These are phyloP conservation scores for Sarcodon sp. DNA, from an alignment of 768 basidiomycete species.

Conservation along the genomic window DNA sequence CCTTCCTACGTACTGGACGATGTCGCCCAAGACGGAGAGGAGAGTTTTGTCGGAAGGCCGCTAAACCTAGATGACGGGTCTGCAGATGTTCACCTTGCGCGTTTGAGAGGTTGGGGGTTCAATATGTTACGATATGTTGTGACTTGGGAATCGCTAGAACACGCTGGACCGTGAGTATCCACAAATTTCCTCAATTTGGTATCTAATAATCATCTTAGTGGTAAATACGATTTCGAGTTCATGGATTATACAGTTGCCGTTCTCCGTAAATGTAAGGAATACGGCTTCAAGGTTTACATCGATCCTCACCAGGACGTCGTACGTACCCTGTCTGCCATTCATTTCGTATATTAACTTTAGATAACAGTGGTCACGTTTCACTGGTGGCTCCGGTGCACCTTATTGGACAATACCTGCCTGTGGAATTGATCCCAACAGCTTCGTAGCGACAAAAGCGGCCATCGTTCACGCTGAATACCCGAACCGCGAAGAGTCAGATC, in stretches of 20 bases:
- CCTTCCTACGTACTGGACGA: slow-evolving; percentile 61
- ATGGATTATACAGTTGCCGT: slow-evolving; percentile 87
- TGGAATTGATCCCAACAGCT: slow-evolving; percentile 76
- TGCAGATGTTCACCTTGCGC: slow-evolving; percentile 73
- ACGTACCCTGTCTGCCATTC: slow-evolving; percentile 18
- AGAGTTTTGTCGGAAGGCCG: slow-evolving; percentile 66
- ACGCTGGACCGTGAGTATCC: slow-evolving; percentile 83
- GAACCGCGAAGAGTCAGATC: slow-evolving; percentile 42
- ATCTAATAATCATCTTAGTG: slow-evolving; percentile 30
- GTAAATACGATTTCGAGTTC: slow-evolving; percentile 81
- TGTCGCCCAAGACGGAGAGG: slow-evolving; percentile 51
- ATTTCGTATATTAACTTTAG: neutral
- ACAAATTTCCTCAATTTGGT: neutral
- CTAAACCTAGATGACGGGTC: slow-evolving; percentile 76
- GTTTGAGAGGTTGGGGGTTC: slow-evolving; percentile 92
- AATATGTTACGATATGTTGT: slow-evolving; percentile 74
- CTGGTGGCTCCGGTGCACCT: slow-evolving; percentile 89
- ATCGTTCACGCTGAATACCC: slow-evolving; percentile 89
- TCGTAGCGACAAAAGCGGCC: slow-evolving; percentile 77
- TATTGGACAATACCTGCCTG: slow-evolving; percentile 89
- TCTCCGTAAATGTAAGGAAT: slow-evolving; percentile 82
- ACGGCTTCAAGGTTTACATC: slow-evolving; percentile 86
- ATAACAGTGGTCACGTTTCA: slow-evolving; percentile 84
- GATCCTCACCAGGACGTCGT: slow-evolving; percentile 96
- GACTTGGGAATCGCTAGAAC: slow-evolving; percentile 95